These are phyloP conservation scores for Ophiostoma australiae DNA, from an alignment of 2,329 filamentous ascomycete genomes.

Conservation along the genomic window DNA sequence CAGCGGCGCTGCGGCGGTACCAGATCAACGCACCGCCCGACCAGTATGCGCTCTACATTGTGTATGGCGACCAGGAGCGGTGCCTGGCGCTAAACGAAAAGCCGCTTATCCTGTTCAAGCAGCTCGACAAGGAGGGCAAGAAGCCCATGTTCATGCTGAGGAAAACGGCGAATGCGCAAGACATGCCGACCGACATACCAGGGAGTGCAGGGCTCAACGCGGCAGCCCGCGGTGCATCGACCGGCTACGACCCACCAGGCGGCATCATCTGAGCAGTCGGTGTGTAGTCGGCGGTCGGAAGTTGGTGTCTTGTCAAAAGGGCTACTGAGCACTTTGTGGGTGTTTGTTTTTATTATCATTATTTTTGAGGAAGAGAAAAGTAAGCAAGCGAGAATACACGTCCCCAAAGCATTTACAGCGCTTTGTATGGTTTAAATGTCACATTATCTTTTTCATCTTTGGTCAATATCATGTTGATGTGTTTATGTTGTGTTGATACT, in stretches of 20 bases:
- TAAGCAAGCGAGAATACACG: slow-evolving; percentile 2
- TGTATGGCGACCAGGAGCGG: slow-evolving; percentile 96
- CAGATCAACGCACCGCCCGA: slow-evolving; percentile 98
- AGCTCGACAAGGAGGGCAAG: slow-evolving; percentile 91
- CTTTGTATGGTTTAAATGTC: not conserved
- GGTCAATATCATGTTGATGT: not conserved
- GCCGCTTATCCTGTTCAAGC: slow-evolving; percentile 92
- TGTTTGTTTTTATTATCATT: not conserved
- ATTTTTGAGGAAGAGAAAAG: not conserved
- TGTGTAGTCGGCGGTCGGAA: too few relatives aligned
- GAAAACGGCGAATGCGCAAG: slow-evolving; percentile 54
- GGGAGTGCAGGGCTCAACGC: slow-evolving; percentile 50
- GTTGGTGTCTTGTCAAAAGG: not conserved
- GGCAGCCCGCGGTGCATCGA: slow-evolving; percentile 42
- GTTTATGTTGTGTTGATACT: not conserved
- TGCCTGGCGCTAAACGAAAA: slow-evolving; percentile 90
- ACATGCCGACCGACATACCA: slow-evolving; percentile 42
- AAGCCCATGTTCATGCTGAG: slow-evolving; percentile 99
- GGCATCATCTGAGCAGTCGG: slow-evolving; percentile 49
- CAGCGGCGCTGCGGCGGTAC: slow-evolving; percentile 93
- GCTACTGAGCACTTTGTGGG: not conserved
- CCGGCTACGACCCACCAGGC: slow-evolving; percentile 54
- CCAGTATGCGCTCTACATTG: slow-evolving; percentile 95
- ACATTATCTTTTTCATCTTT: not conserved
- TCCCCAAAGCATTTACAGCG: not conserved